Evolutionary conservation across 2,329 filamentous ascomycete genomes (phyloP).

Genomic region (Huntiella omanensis): DNA sequence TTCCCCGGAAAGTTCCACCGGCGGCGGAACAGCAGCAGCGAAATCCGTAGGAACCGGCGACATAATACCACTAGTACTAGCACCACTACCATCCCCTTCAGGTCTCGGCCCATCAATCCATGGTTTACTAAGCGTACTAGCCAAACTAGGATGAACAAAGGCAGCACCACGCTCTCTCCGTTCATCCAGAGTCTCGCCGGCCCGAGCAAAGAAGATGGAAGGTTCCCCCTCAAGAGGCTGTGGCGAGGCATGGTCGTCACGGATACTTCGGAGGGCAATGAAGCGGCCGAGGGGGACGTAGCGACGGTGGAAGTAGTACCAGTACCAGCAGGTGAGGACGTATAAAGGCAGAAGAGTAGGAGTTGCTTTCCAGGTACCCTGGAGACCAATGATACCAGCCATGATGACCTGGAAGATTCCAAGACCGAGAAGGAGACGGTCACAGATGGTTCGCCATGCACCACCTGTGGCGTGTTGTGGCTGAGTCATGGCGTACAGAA

Average conservation of each 20-base stretch:
- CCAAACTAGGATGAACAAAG: conserved; percentile 62
- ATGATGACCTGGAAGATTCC: conserved; percentile 83
- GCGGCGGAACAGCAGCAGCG: no score
- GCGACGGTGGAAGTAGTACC: conserved; percentile 57
- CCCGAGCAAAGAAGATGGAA: conserved; percentile 24
- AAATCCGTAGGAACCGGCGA: background rate
- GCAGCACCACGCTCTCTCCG: conserved; percentile 46
- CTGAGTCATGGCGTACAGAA: conserved; percentile 96
- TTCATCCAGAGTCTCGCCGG: conserved; percentile 53
- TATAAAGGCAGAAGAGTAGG: conserved; percentile 59
- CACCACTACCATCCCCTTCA: background rate
- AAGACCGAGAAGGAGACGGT: conserved; percentile 70
- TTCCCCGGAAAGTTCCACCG: no score
- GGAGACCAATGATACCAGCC: conserved; percentile 64
- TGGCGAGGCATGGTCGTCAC: conserved; percentile 20
- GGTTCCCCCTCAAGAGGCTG: conserved; percentile 15
- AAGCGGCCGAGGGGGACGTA: conserved; percentile 83
- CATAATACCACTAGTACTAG: background rate
- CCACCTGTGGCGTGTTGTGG: conserved; percentile 82
- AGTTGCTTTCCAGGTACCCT: conserved; percentile 53
- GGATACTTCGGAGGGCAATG: conserved; percentile 77
- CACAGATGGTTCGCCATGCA: conserved; percentile 93
- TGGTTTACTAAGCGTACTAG: conserved; percentile 46
- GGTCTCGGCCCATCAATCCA: conserved; percentile 44
- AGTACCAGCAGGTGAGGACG: conserved; percentile 72